Percentiles rank a stretch among this genome's conserved stretches.
phyloP scores from a whole-genome alignment of 2,329 filamentous ascomycete genomes.

The Furcasterigmium furcatum region DNA sequence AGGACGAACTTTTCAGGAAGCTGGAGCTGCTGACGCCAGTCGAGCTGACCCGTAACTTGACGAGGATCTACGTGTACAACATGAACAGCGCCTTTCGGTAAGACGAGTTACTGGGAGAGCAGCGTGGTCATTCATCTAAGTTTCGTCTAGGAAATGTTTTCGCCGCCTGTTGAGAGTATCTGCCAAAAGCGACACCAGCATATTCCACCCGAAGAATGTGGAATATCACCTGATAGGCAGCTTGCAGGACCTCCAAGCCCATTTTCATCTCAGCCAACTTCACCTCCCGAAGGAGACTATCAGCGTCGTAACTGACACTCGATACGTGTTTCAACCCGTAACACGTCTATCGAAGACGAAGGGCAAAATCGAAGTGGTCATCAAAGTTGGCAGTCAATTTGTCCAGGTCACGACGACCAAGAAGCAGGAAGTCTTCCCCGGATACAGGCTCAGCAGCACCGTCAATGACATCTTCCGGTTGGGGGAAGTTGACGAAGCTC shows the following conservation, averaged over 20 bases:
- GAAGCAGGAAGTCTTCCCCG: conserved; percentile 65
- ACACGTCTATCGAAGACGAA: conserved; percentile 65
- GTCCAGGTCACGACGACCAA: conserved; percentile 67
- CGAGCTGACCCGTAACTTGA: conserved; percentile 56
- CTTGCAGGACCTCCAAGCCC: conserved; percentile 60
- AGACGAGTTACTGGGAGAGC: conserved; percentile 8
- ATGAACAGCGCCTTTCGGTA: conserved; percentile 69
- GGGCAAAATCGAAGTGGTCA: conserved; percentile 66
- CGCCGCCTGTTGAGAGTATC: conserved; percentile 60
- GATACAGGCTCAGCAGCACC: conserved; percentile 57
- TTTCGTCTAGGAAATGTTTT: conserved; percentile 55
- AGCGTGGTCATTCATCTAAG: not conserved
- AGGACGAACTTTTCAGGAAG: conserved; percentile 62
- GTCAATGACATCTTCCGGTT: conserved; percentile 70
- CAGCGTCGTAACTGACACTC: conserved; percentile 63
- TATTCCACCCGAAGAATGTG: conserved; percentile 65
- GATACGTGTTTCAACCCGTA: conserved; percentile 63
- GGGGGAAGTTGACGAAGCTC: conserved; percentile 64
- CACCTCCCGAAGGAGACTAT: conserved; percentile 69
- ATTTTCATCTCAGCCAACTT: conserved; percentile 65
- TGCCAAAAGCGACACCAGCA: conserved; percentile 55
- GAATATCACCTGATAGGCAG: conserved; percentile 65
- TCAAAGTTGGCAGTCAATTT: conserved; percentile 67
- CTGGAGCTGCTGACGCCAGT: conserved; percentile 60
- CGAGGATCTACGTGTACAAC: conserved; percentile 66